Evolutionary conservation across 1,284 basidiomycete genomes (phyloP).

Genomic region (Chiua sp.): DNA sequence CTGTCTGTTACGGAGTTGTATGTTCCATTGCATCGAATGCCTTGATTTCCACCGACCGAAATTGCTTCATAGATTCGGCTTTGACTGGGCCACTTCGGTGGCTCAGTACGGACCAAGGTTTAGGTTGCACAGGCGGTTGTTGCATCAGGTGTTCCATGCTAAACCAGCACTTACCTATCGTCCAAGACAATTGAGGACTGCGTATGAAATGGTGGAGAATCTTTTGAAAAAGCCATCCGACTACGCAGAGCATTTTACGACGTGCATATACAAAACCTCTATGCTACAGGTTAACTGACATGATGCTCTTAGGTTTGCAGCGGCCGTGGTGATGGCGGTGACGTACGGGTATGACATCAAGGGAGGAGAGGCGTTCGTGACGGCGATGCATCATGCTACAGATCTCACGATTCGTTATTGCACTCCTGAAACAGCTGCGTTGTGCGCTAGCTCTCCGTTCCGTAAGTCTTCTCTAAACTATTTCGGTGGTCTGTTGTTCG

Average conservation of each 20-base stretch:
- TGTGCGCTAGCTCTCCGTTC: conserved; percentile 16
- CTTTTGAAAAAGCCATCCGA: conserved; percentile 9
- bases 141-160: conserved; percentile 20
- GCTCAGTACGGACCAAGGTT: conserved; percentile 17
- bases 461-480: not conserved
- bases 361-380: conserved; percentile 4
- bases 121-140: conserved; percentile 16
- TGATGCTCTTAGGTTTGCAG: conserved; percentile 13
- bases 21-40: not conserved
- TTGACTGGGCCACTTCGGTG: conserved; percentile 1
- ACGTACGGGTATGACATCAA: conserved; percentile 21
- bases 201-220: conserved; percentile 10
- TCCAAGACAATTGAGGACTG: conserved; percentile 17
- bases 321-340: conserved; percentile 9
- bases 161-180: conserved; percentile 18
- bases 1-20: conserved; percentile 9
- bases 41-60: not conserved
- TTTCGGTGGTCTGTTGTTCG: not conserved
- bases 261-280: conserved; percentile 5
- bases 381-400: conserved; percentile 14
- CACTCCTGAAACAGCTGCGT: conserved; percentile 3
- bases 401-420: conserved; percentile 1
- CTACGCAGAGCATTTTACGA: conserved; percentile 19
- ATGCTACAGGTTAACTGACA: not conserved
- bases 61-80: conserved; percentile 12